Evolutionary conservation across 768 basidiomycete genomes (phyloP), one percentile per base, ranked within the genome.

Genomic region (Tylopilus subfusipes): DNA sequence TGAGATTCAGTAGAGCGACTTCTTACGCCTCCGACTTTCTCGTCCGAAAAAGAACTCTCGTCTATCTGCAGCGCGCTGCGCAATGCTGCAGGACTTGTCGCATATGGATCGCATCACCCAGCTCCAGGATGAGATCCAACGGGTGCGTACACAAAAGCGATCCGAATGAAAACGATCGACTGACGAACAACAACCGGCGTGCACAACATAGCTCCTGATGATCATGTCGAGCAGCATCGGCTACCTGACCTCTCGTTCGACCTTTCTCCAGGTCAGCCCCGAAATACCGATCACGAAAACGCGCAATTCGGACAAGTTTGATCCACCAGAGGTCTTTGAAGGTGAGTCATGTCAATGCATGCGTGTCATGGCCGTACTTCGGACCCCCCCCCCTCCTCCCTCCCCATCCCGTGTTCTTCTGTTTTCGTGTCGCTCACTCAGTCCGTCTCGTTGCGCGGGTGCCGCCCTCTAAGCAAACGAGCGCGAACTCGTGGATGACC

Each of bases 61-160:
- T 58, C 38, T 54, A 57, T 47, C 33, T 48, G 68, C 83, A 82
- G 83, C 82, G 88, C 75, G 68, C 83, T 82, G 83, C 81, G 88
- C 75, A 76, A 92, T 92, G 89, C 89, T 92, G 81, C 85, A 90
- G 80, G 89, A 91, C 83, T 74, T 92, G 70, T 83, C 89, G 71
- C 85, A 90, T 78, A 94, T 94, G 93, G 93, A 95, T 79, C 86
- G 92, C 74, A 90, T 95, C 71, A 94, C 93, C 11, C 93, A 95
- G 71, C 84, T 95, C 51, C 92, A 94, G 78, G 88, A 96, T 82
- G 89, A 89, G 72, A 92, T 93, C 55, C 93, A 96, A 73, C 84
- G 89, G 75, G 90, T 88, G 50, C 50, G 65, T 49, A 27, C n/a
- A n/a, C n/a, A n/a, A n/a, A n/a, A n/a, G 10, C 34, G 4, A 5